Percentiles rank a stretch among this genome's conserved stretches.
Evolutionary conservation across 768 basidiomycete species (phyloP).

Genomic region (Psilocybe sp.): DNA sequence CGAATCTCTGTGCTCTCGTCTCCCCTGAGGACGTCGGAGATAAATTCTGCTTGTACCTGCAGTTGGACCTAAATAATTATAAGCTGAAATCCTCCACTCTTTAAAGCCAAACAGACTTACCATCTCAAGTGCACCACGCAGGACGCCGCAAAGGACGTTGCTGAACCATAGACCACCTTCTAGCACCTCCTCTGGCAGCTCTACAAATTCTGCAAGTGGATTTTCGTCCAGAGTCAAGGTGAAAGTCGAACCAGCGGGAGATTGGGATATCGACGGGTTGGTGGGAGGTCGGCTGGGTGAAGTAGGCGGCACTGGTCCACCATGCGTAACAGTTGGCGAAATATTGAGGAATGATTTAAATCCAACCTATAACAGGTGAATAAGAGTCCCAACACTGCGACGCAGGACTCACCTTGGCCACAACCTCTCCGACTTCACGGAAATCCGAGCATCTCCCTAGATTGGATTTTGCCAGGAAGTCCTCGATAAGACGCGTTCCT

Average conservation of each 20-base stretch:
- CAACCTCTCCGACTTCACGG: constrained; percentile 90
- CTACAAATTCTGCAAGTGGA: constrained; percentile 94
- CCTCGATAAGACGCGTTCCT: constrained; percentile 93
- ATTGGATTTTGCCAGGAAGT: constrained; percentile 92
- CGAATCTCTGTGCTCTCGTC: constrained; percentile 94
- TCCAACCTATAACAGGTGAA: constrained; percentile 63
- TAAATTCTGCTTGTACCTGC: constrained; percentile 87
- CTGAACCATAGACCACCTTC: constrained; percentile 96
- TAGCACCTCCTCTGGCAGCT: constrained; percentile 88
- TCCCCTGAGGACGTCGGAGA: constrained; percentile 88
- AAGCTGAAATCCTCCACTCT: constrained; percentile 9
- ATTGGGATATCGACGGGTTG: constrained; percentile 35
- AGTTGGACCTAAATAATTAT: constrained; percentile 73
- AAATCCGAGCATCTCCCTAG: constrained; percentile 93
- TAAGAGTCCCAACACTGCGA: not conserved
- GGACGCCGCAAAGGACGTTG: constrained; percentile 92
- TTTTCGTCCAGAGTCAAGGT: constrained; percentile 92
- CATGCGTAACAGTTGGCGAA: constrained; percentile 77
- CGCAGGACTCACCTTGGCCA: constrained; percentile 71
- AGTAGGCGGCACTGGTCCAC: constrained; percentile 46
- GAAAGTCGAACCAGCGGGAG: constrained; percentile 60
- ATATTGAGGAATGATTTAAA: constrained; percentile 98
- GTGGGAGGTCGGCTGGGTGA: constrained; percentile 46
- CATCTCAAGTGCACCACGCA: constrained; percentile 95
- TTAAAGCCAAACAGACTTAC: constrained; percentile 42